Evolutionary conservation across 805 yeast genomes (phyloP).

Genomic region (Gaillardinia entomophila): DNA sequence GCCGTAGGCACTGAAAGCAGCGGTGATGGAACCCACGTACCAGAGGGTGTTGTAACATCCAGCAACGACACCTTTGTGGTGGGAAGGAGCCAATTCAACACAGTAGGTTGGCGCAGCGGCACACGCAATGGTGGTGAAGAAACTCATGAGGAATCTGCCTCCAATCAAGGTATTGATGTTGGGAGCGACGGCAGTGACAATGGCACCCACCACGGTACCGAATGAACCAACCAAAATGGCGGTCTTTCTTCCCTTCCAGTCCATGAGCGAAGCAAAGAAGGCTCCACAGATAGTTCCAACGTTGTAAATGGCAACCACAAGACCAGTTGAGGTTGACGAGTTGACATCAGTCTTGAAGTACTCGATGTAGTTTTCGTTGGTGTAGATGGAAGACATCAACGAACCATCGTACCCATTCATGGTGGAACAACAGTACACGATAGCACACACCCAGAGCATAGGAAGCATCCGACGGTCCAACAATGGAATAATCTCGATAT

Average conservation of each 20-base stretch:
- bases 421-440: slow-evolving; percentile 4
- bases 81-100: not conserved
- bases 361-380: slow-evolving; percentile 9
- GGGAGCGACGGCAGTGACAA: not conserved
- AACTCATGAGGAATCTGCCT: not conserved
- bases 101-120: not conserved
- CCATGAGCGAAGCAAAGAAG: not conserved
- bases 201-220: not conserved
- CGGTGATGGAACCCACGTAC: slow-evolving; percentile 30
- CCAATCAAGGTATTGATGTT: not conserved
- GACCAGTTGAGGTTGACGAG: not conserved
- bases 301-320: slow-evolving; percentile 9
- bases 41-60: slow-evolving; percentile 1
- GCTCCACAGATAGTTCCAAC: slow-evolving; percentile 2
- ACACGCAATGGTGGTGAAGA: not conserved
- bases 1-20: slow-evolving; percentile 22
- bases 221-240: not conserved
- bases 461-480: slow-evolving; percentile 5
- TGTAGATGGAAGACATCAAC: slow-evolving; percentile 9
- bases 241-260: not conserved
- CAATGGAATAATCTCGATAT: slow-evolving; percentile 2
- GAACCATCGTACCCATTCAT: slow-evolving; percentile 1
- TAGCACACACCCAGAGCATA: slow-evolving; percentile 5
- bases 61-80: not conserved
- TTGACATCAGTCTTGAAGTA: slow-evolving; percentile 7